Evolutionary conservation across 306 rosid genomes (phyloP), one percentile per base, ranked within the genome.

Genomic region (Dicorynia guianensis): DNA sequence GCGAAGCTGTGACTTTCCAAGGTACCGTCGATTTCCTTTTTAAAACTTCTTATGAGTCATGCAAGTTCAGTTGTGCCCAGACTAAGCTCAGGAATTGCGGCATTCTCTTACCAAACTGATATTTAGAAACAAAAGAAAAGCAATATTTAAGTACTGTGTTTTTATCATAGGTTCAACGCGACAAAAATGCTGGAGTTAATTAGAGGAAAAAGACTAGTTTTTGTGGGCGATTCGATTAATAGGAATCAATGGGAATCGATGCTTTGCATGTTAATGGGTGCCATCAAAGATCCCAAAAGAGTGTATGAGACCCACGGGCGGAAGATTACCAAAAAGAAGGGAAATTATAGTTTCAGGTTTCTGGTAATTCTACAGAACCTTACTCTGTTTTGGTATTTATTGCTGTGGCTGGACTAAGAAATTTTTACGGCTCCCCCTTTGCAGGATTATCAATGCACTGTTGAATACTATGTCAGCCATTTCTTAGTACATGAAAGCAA

Each of bases 231-330:
- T 85, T 95, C 98, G 10, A 84, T 95, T 63, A 95, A 92, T 73
- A 87, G 97, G 76, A 95, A 95, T 57, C 98, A 95, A 74, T 95
- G 98, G 98, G 98, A 95, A 72, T 92, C 98, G 63, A 86, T 95
- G 91, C 33, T 95, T 47, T 95, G 98, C 77, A 79, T 95, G 97
- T 81, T 95, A 78, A 69, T 85, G 75, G 64, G 89, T 72, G 96
- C 84, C 69, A 67, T 92, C 64, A 86, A 71, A 74, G 93, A 92
- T 86, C 97, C 96, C 34, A 86, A 73, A 77, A 90, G 83, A 78
- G 97, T 95, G 63, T 86, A 83, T 55, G 98, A 95, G 84, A 78
- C 96, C 33, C 98, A 17, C 53, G 86, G 93, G 25, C 79, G 97
- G 81, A 90, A 88, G 80, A 92, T 95, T 76, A 90, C 91, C 64